Percentiles rank a stretch among this genome's conserved stretches.
These are phyloP conservation scores for Tuctoria greenei DNA, from an alignment of 176 grass and related monocot genomes.

Conservation along the genomic window DNA sequence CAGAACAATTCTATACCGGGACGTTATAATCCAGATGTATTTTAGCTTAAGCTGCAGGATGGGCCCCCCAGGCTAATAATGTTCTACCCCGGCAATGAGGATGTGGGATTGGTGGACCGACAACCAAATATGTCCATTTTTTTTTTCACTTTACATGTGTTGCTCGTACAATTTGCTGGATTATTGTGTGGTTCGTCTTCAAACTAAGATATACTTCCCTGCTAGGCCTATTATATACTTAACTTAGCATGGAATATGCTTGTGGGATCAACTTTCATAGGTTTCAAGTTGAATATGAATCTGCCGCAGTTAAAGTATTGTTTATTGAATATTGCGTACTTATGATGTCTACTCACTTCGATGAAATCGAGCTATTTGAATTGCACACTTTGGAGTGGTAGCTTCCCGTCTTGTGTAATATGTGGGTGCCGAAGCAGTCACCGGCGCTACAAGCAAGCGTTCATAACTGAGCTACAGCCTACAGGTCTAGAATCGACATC, in stretches of 20 bases:
- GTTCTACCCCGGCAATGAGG: background rate
- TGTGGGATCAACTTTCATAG: background rate
- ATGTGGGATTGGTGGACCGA: conserved; percentile 6
- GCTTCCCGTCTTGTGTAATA: no score
- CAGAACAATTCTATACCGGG: conserved; percentile 71
- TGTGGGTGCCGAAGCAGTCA: no score
- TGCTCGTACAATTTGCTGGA: background rate
- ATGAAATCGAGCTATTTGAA: background rate
- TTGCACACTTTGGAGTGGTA: background rate
- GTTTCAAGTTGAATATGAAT: no score
- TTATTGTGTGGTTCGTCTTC: background rate
- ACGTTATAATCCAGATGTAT: conserved; percentile 71
- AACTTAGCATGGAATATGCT: no score
- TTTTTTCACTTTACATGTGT: conserved; percentile 8
- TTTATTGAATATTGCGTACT: no score
- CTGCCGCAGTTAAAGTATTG: no score
- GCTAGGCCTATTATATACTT: no score
- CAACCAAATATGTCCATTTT: background rate
- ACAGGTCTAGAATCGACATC: no score
- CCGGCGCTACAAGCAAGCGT: no score
- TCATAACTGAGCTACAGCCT: no score
- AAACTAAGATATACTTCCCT: background rate
- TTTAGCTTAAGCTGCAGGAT: conserved; percentile 27
- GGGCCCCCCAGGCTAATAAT: background rate
- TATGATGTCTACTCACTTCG: background rate